Percentiles rank a stretch among this genome's conserved stretches.
These are phyloP conservation scores for Malus hybrid DNA, from an alignment of 331 rosid species.

Conservation along the genomic window DNA sequence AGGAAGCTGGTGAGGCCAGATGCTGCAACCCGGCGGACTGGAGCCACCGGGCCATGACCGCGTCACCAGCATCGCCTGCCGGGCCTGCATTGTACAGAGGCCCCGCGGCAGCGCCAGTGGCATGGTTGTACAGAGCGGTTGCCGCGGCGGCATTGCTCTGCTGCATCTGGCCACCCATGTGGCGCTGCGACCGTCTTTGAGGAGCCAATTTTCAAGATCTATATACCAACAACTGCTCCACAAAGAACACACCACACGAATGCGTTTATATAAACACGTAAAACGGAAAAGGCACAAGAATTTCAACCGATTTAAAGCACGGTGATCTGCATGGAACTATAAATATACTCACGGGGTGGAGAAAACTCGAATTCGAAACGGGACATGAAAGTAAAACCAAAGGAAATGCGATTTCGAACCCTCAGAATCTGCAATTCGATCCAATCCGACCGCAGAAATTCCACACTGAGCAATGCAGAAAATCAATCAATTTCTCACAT, in stretches of 20 bases:
- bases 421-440: conserved; percentile 24
- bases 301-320: background rate
- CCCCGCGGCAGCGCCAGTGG: conserved; percentile 48
- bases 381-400: conserved; percentile 55
- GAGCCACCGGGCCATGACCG: conserved; percentile 99
- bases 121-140: conserved; percentile 60
- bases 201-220: conserved; percentile 99
- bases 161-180: conserved; percentile 99
- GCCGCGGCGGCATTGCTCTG: conserved; percentile 93
- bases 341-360: conserved; percentile 50
- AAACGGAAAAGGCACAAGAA: background rate
- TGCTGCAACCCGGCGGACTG: conserved; percentile 99
- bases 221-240: conserved; percentile 39
- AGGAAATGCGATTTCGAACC: conserved; percentile 26
- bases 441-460: conserved; percentile 9
- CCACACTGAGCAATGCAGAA: background rate
- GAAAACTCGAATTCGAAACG: conserved; percentile 46
- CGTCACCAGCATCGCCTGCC: conserved; percentile 80
- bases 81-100: conserved; percentile 65
- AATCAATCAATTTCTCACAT: conserved; percentile 1
- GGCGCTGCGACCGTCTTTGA: conserved; percentile 99
- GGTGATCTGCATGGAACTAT: background rate
- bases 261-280: background rate
- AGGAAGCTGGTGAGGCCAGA: conserved; percentile 96
- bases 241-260: conserved; percentile 7